Evolutionary conservation across 768 basidiomycete species (phyloP), one percentile per base, ranked within the genome.

Genomic region (Kwoniella heveanensis): DNA sequence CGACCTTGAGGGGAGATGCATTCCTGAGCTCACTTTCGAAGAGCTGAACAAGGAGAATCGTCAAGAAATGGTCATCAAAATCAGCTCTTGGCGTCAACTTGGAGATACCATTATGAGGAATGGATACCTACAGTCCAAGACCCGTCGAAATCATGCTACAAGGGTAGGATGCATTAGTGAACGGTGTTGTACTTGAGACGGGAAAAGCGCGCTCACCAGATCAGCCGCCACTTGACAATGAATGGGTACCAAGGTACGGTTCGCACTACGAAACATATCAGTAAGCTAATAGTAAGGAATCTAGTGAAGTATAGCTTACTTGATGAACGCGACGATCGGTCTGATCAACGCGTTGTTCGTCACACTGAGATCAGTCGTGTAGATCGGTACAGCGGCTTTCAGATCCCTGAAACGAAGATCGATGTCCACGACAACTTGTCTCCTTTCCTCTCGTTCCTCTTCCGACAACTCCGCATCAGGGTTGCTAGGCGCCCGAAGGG

Each of bases 241-340:
- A 57, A 98, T 93, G 13, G 96, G 96, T 1, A 99, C 86, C 71
- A 99, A 81, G 1, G 96, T 99, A 64, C 89, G 87, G 77, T 98
- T 95, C 2, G 90, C 88, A 78, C 95, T 98, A 69, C 25, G 68
- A 2, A 58, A 74, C 44, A 78, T 2, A 55, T 55, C 29, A 15
- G 24, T 27, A 3, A 27, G 67, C 52, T 65, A 46, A 48, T 55
- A 60, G 52, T 55, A 48, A 7, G n/a, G 19, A 7, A 12, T 19
- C 29, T 57, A 53, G 47, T 27, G 46, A 8, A 24, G 64, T 12
- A 37, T 4, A 9, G 83, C 88, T 64, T 71, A 94, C 93, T 96
- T 96, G 88, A 97, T 94, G 77, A 99, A 99, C 1, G 92, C 95
- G 17, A 98, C 96, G 66, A 99, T 97, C 2, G 96, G 94, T 71